Conservation (phyloP, 202 grass and related monocot species). For the Zoysia matrella region DNA sequence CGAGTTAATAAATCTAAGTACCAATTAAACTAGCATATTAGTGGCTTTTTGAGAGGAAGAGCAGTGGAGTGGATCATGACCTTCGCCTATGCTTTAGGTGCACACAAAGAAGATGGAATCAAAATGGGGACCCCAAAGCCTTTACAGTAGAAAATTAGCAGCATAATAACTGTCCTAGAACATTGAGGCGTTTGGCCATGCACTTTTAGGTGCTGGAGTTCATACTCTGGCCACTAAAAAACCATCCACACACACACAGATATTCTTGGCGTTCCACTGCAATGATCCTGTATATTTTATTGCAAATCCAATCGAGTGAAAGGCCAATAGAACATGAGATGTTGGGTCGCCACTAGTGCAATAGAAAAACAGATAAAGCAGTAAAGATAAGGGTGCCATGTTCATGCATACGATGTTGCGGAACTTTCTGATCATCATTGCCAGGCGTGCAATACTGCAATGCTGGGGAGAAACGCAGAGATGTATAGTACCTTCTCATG, state of each 20-base stretch:
- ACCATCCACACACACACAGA: conserved; percentile 29
- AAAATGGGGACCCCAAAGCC: conserved; percentile 53
- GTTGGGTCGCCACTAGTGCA: conserved; percentile 50
- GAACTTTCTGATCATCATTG: conserved; percentile 59
- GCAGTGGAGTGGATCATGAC: conserved; percentile 58
- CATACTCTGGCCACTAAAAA: conserved; percentile 29
- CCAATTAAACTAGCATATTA: conserved; percentile 44
- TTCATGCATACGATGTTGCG: conserved; percentile 52
- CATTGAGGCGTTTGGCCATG: conserved; percentile 25
- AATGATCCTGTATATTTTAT: conserved; percentile 42
- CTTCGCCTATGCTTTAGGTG: conserved; percentile 47
- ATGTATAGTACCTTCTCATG: conserved; percentile 17
- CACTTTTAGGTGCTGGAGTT: conserved; percentile 41
- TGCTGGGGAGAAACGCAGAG: conserved; percentile 27
- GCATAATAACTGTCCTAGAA: conserved; percentile 42
- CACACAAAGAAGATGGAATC: conserved; percentile 66
- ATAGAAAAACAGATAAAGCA: conserved; percentile 42
- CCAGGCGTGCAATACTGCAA: conserved; percentile 40
- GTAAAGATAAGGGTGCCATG: conserved; percentile 46
- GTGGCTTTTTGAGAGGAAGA: conserved; percentile 38
- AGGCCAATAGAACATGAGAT: conserved; percentile 53
- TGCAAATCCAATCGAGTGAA: conserved; percentile 39
- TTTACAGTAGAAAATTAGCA: conserved; percentile 50
- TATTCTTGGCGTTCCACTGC: conserved; percentile 19
- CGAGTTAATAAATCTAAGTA: conserved; percentile 38